Evolutionary conservation across 1,139 yeast species (phyloP).

Genomic region (Entelexis sorbosivorans): DNA sequence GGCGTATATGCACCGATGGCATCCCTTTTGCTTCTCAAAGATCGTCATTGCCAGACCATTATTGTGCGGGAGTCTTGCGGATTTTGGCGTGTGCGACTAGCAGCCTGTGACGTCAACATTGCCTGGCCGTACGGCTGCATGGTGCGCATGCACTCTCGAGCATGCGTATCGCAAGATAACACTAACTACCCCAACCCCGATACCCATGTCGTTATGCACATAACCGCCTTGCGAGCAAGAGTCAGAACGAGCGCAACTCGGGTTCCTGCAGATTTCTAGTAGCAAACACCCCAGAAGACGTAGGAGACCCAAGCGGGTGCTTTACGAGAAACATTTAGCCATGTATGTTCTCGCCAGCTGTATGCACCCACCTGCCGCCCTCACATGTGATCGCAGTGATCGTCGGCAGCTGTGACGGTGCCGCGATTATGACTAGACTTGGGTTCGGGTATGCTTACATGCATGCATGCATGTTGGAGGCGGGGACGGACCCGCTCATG

Average conservation of each 20-base stretch:
- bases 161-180: slow-evolving; percentile 6
- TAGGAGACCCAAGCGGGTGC: neutral
- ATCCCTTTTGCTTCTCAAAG: too few relatives aligned
- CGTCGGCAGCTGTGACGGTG: neutral
- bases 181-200: neutral
- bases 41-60: too few relatives aligned
- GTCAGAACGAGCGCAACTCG: neutral
- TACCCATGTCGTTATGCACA: slow-evolving; percentile 1
- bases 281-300: neutral
- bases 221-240: neutral
- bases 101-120: neutral
- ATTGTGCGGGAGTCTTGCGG: neutral
- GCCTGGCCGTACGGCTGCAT: neutral
- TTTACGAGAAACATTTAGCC: too few relatives aligned
- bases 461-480: neutral
- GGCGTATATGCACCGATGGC: neutral
- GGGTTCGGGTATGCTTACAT: neutral
- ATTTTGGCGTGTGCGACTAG: neutral
- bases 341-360: neutral
- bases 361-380: neutral
- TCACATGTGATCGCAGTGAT: neutral
- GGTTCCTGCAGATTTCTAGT: neutral
- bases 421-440: neutral
- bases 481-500: neutral
- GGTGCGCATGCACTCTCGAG: neutral